phyloP scores from a whole-genome alignment of 176 grass and related monocot genomes.

The Triticum dicoccoides region DNA sequence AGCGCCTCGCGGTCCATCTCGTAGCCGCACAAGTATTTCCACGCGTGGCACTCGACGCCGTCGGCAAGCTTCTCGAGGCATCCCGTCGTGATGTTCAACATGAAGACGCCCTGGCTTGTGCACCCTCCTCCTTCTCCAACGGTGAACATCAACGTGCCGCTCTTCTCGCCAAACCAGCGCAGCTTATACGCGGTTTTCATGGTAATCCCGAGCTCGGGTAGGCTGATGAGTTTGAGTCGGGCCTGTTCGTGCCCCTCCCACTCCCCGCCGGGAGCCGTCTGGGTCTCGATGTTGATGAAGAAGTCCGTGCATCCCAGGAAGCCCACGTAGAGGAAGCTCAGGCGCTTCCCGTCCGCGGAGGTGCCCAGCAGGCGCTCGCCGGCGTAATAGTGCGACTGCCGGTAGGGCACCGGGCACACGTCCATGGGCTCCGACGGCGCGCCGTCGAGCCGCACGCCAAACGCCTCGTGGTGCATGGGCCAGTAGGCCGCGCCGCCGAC shows the following conservation, averaged over 20 bases:
- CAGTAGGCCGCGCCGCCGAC: too few species aligned
- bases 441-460: background rate
- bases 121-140: background rate
- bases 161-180: constrained; percentile 26
- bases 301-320: background rate
- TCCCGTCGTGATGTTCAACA: background rate
- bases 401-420: constrained; percentile 1
- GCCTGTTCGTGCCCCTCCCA: background rate
- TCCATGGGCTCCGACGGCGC: background rate
- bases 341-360: background rate
- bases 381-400: rapidly evolving
- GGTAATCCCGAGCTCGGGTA: background rate
- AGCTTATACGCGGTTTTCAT: background rate
- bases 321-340: background rate
- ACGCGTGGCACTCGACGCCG: background rate
- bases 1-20: constrained; percentile 5
- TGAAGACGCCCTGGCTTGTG: background rate
- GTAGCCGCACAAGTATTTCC: background rate
- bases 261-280: background rate
- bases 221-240: background rate
- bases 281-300: background rate
- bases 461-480: background rate
- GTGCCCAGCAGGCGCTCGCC: background rate
- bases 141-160: background rate
- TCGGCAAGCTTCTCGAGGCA: background rate